Evolutionary conservation across 176 grass and related monocot genomes (phyloP), one percentile per base, ranked within the genome.

Genomic region (Lolium rigidum): DNA sequence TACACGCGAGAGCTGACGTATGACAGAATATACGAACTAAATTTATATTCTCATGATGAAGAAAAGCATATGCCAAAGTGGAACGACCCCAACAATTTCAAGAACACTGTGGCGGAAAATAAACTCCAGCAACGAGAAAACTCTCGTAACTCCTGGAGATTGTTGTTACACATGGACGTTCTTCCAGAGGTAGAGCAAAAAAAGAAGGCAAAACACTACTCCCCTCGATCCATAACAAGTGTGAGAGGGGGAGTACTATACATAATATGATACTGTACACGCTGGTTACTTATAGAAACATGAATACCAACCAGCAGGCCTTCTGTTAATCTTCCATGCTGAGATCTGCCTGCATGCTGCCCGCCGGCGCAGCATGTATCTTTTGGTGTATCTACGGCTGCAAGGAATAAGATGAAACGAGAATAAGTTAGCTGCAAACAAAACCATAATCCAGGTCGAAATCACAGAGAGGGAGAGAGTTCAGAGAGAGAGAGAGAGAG

Each of bases 401-500:
- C 21, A 88, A 67, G 57, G 1, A 57, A 8, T 48, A n/a, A 54
- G 69, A 61, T 3, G 25, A 61, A 9, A 38, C 5, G 4, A 48
- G 24, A 16, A 37, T 21, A 76, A 58, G 4, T 71, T 37, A 38
- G 7, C 26, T 63, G 46, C 16, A 70, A 60, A 74, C 20, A 11
- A 16, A 43, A 9, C 14, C 18, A 17, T 41, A 83, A 9, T 10
- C 5, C 16, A 58, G 69, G n/a, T 57, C 15, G 3, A 44, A n/a
- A 76, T 11, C 7, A 60, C 5, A 56, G 35, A 54, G 22, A 65
- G 24, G 26, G 13, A 67, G 2, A 48, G 9, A 61, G 28, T 44
- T 44, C 41, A 59, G 71, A 51, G 25, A 67, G 68, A 74, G 50
- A n/a, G 25, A 67, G 68, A 74, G 50, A n/a, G 28, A 83, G 51